Evolutionary conservation across 805 yeast species (phyloP), one percentile per base, ranked within the genome.

Genomic region (Myxozyma vanderwaltii): DNA sequence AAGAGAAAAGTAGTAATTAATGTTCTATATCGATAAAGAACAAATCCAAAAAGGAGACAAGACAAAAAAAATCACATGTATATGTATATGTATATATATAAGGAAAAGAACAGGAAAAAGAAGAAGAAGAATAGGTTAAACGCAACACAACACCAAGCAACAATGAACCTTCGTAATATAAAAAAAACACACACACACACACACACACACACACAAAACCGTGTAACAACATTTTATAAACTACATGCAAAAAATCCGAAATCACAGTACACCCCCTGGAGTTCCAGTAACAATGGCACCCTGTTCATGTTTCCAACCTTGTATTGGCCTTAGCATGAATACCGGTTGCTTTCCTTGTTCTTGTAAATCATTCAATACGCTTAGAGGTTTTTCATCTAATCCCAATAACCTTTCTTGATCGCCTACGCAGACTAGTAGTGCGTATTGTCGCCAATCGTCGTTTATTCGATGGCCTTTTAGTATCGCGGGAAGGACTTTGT

Each of bases 261-360:
- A 13, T 51, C 48, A 64, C 56, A 64, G 39, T 7, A 64, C 67
- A 12, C 67, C 67, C 13, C 67, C 67, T 2, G 67, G 67, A 6
- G 67, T 58, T 10, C 67, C 67, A 3, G 55, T 51, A 12, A 64
- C 67, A 12, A 63, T 51, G 17, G 66, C 57, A 36, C 68, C 68
- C 44, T 64, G 63, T 17, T 64, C 68, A 29, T 62, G 68, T 38
- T 59, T 65, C 49, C 50, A 36, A 26, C 74, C 86, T 38, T 91
- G 96, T 51, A 86, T 80, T 66, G 89, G 94, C 66, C 98, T 77
- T 45, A 91, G 79, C 97, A 91, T 91, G 60, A 91, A 90, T 1
- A 94, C 88, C 0, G 98, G 97, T 69, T 87, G 89, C 65, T 86
- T 80, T 0, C 97, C 97, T 58, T 84, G 81, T 61, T 88, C 96